Evolutionary conservation across 1,139 yeast genomes (phyloP).

Genomic region (Geotrichum fermentans): DNA sequence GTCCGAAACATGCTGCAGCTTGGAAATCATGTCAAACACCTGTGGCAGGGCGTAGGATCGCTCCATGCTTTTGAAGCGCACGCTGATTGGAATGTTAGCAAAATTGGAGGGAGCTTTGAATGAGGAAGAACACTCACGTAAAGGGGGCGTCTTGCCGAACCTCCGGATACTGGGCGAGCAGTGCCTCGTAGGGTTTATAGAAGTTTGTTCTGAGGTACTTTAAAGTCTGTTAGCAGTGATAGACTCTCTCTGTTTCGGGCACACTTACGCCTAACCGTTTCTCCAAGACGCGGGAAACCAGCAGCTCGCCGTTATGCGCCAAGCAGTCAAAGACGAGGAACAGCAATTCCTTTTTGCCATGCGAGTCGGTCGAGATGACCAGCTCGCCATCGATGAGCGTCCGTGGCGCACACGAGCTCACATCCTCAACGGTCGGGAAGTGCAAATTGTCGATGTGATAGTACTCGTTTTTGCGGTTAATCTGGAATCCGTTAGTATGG

Average conservation of each 20-base stretch:
- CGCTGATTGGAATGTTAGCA: not conserved
- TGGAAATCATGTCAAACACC: constrained; percentile 63
- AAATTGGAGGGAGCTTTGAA: no score
- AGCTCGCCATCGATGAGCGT: constrained; percentile 92
- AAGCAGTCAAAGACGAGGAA: constrained; percentile 89
- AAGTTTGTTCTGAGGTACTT: constrained; percentile 56
- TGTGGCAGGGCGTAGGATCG: constrained; percentile 71
- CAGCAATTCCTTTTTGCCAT: constrained; percentile 58
- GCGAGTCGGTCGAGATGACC: constrained; percentile 47
- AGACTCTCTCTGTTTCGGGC: not conserved
- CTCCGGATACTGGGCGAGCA: constrained; percentile 65
- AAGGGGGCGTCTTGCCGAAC: constrained; percentile 55
- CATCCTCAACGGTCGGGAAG: constrained; percentile 62
- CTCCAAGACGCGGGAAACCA: constrained; percentile 65
- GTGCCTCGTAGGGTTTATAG: constrained; percentile 52
- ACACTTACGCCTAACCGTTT: constrained; percentile 59
- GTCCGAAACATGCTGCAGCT: constrained; percentile 82
- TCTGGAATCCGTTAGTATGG: constrained; percentile 27
- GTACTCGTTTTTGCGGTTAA: constrained; percentile 85
- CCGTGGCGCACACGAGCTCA: constrained; percentile 66
- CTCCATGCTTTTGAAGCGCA: constrained; percentile 71
- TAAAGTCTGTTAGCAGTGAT: not conserved
- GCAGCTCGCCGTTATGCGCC: constrained; percentile 68
- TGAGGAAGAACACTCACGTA: constrained; percentile 2
- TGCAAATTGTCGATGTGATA: constrained; percentile 76